Percentiles rank a stretch among this genome's conserved stretches.
phyloP scores from a whole-genome alignment of 805 yeast genomes.

The Suhomyces prunicola region DNA sequence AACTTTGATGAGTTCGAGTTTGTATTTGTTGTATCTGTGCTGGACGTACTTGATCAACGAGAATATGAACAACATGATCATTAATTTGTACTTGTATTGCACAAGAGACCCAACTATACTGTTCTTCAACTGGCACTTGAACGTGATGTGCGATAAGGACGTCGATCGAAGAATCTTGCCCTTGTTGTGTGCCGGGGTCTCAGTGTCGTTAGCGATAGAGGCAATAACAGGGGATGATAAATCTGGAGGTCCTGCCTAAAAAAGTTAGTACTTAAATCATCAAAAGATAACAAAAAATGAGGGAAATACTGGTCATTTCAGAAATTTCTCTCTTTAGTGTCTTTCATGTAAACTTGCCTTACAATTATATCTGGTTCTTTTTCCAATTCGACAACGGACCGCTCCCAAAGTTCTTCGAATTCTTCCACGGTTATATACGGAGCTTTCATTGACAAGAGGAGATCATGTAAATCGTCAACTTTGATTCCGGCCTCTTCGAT shows the following conservation, averaged over 20 bases:
- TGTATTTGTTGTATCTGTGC: conserved; percentile 34
- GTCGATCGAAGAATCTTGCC: conserved; percentile 67
- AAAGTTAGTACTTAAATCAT: conserved; percentile 8
- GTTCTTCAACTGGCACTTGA: conserved; percentile 54
- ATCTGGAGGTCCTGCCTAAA: conserved; percentile 13
- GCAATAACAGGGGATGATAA: conserved; percentile 9
- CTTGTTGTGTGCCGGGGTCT: conserved; percentile 35
- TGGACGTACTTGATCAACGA: conserved; percentile 23
- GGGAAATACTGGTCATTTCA: background rate
- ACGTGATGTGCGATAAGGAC: conserved; percentile 61
- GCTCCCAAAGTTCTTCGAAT: conserved; percentile 71
- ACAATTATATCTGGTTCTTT: conserved; percentile 68
- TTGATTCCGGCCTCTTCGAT: conserved; percentile 50
- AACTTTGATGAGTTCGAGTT: conserved; percentile 38
- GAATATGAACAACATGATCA: conserved; percentile 14
- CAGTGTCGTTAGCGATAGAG: conserved; percentile 38
- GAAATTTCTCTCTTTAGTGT: background rate
- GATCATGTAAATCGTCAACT: conserved; percentile 48
- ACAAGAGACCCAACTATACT: conserved; percentile 41
- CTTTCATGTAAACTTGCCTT: conserved; percentile 58
- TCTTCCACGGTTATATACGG: conserved; percentile 55
- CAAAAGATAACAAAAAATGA: background rate
- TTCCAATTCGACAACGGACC: conserved; percentile 58
- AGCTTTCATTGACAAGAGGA: conserved; percentile 46
- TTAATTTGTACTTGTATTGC: conserved; percentile 20